Base-by-base conservation (phyloP, 2,329 filamentous ascomycete genomes). In the Exophiala alcalophila region DNA sequence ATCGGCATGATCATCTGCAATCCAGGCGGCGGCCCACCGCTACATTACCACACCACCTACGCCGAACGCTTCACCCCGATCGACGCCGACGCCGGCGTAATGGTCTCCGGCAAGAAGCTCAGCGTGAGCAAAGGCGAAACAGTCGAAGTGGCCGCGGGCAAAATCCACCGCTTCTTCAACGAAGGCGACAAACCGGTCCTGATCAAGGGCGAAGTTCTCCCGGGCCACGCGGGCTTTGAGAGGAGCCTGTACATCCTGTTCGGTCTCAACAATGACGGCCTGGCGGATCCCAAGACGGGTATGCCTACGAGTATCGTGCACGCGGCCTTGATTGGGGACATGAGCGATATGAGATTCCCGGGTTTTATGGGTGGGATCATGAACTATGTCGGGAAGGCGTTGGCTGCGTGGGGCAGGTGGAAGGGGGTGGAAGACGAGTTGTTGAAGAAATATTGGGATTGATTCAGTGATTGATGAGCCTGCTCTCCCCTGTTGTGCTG, bases 1-100 rank as follows among this genome's bases (percentile, higher is more conserved):
- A 35, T 26, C 16, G 40, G 43, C 16, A 21, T 21, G 4, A 24
- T 50, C 16, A 24, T 36, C 7, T 44, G 41, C 49, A 36, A 41
- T n/a, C 51, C 51, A 2, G 49, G 51, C 34, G 51, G 51, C 18
- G 51, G 49, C 5, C 49, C 49, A 3, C 38, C 51, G 3, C 21
- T 40, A 1, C 51, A 54, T 37, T 54, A 49, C 35, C 51, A 54
- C 39, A 44, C 35, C 10, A 30, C 38, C 7, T 54, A 54, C 27
- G 34, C 45, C 9, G 51, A 54, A 27, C 43, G 36, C 8, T 54
- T 54, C 31, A 15, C 33, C n/a, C 28, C 49, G n/a, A 6, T 45
- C 1, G 37, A 44, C 4, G 40, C 37, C 12, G 27, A 35, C 3
- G 7, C 50, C 4, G 29, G 37, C 16, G 39, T 54, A n/a, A 28